Evolutionary conservation across 2,329 filamentous ascomycete species (phyloP).

Genomic region (Diaporthe ilicicola): DNA sequence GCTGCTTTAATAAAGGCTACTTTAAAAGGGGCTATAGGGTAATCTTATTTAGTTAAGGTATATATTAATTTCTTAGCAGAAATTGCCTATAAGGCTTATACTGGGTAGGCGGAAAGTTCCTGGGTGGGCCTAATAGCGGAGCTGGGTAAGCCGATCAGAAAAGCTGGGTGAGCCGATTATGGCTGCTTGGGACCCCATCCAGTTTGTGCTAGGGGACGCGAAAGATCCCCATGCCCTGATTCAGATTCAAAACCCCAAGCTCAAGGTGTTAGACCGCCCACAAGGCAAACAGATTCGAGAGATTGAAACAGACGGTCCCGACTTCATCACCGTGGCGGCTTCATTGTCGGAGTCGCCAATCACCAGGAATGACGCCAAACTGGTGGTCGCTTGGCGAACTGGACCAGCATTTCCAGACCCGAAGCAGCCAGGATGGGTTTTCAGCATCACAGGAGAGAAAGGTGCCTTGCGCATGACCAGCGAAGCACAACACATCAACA

Average conservation of each 20-base stretch:
- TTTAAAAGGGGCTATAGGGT: too few species aligned
- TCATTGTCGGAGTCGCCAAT: constrained; percentile 40
- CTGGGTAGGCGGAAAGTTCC: too few species aligned
- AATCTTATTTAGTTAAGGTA: too few species aligned
- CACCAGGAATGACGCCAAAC: constrained; percentile 45
- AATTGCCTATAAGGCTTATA: too few species aligned
- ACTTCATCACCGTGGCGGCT: constrained; percentile 43
- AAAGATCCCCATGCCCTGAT: constrained; percentile 48
- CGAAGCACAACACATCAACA: constrained; percentile 38
- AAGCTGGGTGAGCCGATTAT: too few species aligned
- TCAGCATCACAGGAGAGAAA: constrained; percentile 57
- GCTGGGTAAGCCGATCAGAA: too few species aligned
- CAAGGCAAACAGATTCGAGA: constrained; percentile 44
- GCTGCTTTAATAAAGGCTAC: too few species aligned
- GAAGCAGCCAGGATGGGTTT: constrained; percentile 50
- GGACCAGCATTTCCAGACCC: constrained; percentile 51
- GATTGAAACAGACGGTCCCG: constrained; percentile 39
- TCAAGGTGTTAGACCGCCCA: constrained; percentile 46
- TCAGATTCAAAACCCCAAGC: constrained; percentile 53
- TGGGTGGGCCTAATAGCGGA: too few species aligned
- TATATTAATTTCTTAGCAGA: too few species aligned
- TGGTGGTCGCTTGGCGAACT: constrained; percentile 50
- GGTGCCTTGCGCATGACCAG: constrained; percentile 52
- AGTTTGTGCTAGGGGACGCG: constrained; percentile 56
- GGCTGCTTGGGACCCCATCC: constrained; percentile 56